Evolutionary conservation across 2,329 filamentous ascomycete species (phyloP), one percentile per base, ranked within the genome.

Genomic region (Claviceps paspali): DNA sequence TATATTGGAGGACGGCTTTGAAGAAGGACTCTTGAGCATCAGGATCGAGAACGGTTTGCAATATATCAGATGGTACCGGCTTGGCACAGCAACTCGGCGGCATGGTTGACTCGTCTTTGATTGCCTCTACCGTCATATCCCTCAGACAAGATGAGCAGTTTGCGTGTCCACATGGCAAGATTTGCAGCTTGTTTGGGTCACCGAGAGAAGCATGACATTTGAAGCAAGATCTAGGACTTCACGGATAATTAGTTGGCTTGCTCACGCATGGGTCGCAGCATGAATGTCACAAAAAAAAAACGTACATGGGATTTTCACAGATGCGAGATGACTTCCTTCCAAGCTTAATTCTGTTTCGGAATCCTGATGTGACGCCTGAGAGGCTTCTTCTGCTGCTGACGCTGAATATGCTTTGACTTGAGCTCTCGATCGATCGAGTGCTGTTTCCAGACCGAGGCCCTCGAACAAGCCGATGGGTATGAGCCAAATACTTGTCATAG

Each of bases 41-140:
- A 10, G 60, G 59, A 14, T 53, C 59, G 15, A 77, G 57, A 2
- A 73, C 53, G 0, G 58, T 53, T 45, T 64, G 67, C 42, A 78
- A 60, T 23, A 63, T 58, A 2, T 55, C 43, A 19, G 61, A 58
- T 2, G 71, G 65, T 19, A 78, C 63, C 1, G 73, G 65, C 45
- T 68, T 64, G 2, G 64, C 63, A 50, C 73, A 78, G 49, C 74
- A 78, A 38, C 70, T 60, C 0, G 74, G 73, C 6, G 73, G 74
- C 70, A 78, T 76, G 43, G 66, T 72, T 37, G 66, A 62, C 52
- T 78, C 73, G 45, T 76, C 65, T 11, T 57, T 58, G 28, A 61
- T 63, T 17, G 73, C 67, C 49, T 75, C 67, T 15, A 62, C 61
- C 40, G 76, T 61, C 49, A 78, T 60, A 26, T 66, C 59, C 36